phyloP scores from a whole-genome alignment of 192 early-diverging fungal species.

The Chytriomyces sp. region DNA sequence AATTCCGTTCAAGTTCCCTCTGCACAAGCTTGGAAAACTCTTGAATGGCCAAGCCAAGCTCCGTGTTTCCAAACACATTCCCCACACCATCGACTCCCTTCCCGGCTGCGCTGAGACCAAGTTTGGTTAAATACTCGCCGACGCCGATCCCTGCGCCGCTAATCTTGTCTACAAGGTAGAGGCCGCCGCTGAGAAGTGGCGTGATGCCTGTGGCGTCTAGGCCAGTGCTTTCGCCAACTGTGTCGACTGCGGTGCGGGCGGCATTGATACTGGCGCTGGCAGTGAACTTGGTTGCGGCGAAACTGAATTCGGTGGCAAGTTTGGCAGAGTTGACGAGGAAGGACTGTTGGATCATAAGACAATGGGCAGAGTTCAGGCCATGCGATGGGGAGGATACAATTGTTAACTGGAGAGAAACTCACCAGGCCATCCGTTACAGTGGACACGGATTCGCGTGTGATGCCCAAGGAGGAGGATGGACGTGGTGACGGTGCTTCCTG shows the following conservation, averaged over 20 bases:
- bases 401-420: neutral
- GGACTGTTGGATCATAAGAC: conserved; percentile 24
- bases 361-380: neutral
- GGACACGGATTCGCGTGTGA: conserved; percentile 9
- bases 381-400: neutral
- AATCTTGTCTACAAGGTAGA: conserved; percentile 46
- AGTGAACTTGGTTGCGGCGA: conserved; percentile 39
- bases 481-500: neutral
- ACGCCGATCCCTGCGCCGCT: conserved; percentile 41
- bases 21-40: conserved; percentile 36
- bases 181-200: conserved; percentile 26
- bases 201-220: conserved; percentile 35
- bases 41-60: conserved; percentile 32
- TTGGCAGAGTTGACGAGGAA: conserved; percentile 37
- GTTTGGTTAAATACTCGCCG: conserved; percentile 44
- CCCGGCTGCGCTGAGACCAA: conserved; percentile 35
- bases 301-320: conserved; percentile 36
- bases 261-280: conserved; percentile 35
- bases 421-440: conserved; percentile 21
- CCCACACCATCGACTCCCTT: conserved; percentile 30
- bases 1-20: conserved; percentile 27
- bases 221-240: conserved; percentile 41
- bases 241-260: conserved; percentile 35
- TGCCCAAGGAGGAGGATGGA: neutral
- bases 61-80: conserved; percentile 48